These are phyloP conservation scores for Aspergillus candidus DNA, from an alignment of 2,329 filamentous ascomycete genomes.

Conservation along the genomic window DNA sequence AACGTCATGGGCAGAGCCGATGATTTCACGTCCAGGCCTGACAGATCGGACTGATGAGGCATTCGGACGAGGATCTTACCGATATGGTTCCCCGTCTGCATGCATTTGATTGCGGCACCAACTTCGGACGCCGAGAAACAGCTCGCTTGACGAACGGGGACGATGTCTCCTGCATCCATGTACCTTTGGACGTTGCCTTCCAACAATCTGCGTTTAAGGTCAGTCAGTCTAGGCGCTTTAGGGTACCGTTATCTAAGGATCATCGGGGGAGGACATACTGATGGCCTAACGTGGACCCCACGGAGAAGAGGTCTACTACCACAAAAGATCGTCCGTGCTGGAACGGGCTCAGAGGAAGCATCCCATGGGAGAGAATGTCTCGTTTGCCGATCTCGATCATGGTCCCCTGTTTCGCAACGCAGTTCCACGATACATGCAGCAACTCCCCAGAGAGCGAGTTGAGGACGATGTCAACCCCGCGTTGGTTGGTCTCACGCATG, in stretches of 20 bases:
- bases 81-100: slow-evolving; percentile 1
- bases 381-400: slow-evolving; percentile 21
- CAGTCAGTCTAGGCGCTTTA: too few species aligned
- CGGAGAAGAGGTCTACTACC: too few species aligned
- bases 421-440: slow-evolving; percentile 21
- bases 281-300: too few species aligned
- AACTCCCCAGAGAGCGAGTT: slow-evolving; percentile 20
- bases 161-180: not conserved
- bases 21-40: not conserved
- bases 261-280: too few species aligned
- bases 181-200: not conserved
- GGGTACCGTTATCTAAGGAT: too few species aligned
- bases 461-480: slow-evolving; percentile 20
- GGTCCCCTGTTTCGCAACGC: slow-evolving; percentile 20
- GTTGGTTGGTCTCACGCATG: slow-evolving; percentile 5
- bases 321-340: too few species aligned
- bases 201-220: too few species aligned
- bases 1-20: too few species aligned
- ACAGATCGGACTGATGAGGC: not conserved
- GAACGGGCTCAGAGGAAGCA: too few species aligned
- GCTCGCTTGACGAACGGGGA: not conserved
- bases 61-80: slow-evolving; percentile 2
- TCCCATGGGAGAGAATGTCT: slow-evolving; percentile 2
- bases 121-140: not conserved
- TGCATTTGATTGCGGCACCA: not conserved